Percentiles rank a stretch among this genome's conserved stretches.
Conservation (phyloP, 2,329 filamentous ascomycete genomes). For the Canariomyces notabilis region DNA sequence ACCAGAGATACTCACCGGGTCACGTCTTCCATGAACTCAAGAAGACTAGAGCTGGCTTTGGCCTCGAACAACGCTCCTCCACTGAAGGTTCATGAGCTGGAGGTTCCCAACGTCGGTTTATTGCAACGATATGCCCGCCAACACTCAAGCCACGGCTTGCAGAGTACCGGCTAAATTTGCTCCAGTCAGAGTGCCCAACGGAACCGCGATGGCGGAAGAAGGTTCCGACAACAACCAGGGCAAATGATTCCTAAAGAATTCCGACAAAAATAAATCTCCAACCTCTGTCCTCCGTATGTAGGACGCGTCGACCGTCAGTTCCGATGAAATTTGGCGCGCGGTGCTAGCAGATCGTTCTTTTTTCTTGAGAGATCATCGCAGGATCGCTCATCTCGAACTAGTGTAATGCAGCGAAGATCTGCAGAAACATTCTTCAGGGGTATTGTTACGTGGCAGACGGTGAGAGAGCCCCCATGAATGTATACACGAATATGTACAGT, state of each 20-base stretch:
- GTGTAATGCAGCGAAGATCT: not conserved
- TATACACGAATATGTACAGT: too few relatives aligned
- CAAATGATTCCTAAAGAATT: too few relatives aligned
- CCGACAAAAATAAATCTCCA: too few relatives aligned
- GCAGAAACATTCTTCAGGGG: not conserved
- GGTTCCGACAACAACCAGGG: constrained; percentile 5
- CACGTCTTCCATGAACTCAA: too few relatives aligned
- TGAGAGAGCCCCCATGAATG: constrained; percentile 1
- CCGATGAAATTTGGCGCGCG: too few relatives aligned
- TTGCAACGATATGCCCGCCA: not conserved
- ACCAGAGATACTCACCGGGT: too few relatives aligned
- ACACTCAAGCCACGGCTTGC: not conserved
- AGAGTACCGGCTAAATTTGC: constrained; percentile 12
- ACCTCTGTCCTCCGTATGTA: too few relatives aligned
- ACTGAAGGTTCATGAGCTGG: too few relatives aligned
- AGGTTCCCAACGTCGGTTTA: too few relatives aligned
- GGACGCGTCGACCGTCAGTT: too few relatives aligned
- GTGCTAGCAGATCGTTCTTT: constrained; percentile 4
- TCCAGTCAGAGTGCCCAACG: not conserved
- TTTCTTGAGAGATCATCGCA: not conserved
- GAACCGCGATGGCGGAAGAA: constrained; percentile 4
- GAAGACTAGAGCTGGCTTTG: too few relatives aligned
- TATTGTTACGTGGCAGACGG: not conserved
- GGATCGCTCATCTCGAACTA: constrained; percentile 6
- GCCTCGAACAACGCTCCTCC: too few relatives aligned